Evolutionary conservation across 2,329 filamentous ascomycete species (phyloP).

Genomic region (Alternaria triticimaculans): DNA sequence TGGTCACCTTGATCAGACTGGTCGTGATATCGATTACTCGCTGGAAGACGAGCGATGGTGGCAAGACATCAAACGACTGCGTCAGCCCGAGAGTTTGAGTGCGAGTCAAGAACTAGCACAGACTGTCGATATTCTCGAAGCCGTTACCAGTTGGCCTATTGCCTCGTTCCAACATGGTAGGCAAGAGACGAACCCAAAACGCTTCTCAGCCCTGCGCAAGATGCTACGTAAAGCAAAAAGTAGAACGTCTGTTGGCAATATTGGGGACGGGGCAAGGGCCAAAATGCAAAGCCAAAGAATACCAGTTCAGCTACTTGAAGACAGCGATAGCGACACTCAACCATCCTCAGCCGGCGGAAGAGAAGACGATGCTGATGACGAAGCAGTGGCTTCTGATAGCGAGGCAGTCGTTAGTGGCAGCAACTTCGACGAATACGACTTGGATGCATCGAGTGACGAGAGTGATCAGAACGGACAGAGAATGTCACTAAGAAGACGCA

Average conservation of each 20-base stretch:
- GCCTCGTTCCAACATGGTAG: slow-evolving; percentile 60
- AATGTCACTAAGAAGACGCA: slow-evolving; percentile 24
- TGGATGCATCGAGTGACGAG: slow-evolving; percentile 42
- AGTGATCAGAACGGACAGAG: slow-evolving; percentile 20
- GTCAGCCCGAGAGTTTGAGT: slow-evolving; percentile 45
- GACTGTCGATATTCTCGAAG: slow-evolving; percentile 53
- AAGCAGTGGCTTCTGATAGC: slow-evolving; percentile 40
- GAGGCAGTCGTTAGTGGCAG: slow-evolving; percentile 39
- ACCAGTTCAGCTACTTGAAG: slow-evolving; percentile 62
- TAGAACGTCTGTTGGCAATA: slow-evolving; percentile 55
- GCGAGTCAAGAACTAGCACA: slow-evolving; percentile 55
- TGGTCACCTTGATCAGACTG: slow-evolving; percentile 60
- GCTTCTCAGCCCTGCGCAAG: slow-evolving; percentile 66
- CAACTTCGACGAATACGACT: slow-evolving; percentile 44
- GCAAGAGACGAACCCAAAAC: slow-evolving; percentile 50
- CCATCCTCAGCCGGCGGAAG: slow-evolving; percentile 19
- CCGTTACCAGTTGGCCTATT: slow-evolving; percentile 59
- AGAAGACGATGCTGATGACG: slow-evolving; percentile 33
- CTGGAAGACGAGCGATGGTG: slow-evolving; percentile 82
- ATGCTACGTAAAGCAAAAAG: slow-evolving; percentile 67
- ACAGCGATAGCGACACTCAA: slow-evolving; percentile 45
- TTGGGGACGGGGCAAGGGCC: slow-evolving; percentile 66
- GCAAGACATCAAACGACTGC: slow-evolving; percentile 70
- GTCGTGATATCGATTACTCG: slow-evolving; percentile 68
- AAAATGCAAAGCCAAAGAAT: slow-evolving; percentile 80